phyloP scores from a whole-genome alignment of 129 eudicot species.

The Erigeron canadensis region DNA sequence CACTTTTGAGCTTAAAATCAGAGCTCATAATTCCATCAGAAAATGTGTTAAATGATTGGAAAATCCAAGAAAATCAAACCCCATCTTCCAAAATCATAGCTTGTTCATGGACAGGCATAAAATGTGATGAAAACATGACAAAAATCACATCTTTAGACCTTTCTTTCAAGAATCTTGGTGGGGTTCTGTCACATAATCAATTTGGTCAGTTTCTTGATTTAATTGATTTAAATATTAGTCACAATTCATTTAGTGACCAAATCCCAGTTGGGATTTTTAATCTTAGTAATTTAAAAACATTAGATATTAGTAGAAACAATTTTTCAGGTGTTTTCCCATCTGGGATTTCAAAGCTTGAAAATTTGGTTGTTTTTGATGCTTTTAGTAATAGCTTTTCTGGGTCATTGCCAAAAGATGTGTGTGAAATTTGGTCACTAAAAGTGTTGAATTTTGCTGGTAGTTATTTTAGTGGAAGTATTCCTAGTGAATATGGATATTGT shows the following conservation, averaged over 20 bases:
- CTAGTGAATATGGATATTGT: slow-evolving; percentile 65
- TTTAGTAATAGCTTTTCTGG: slow-evolving; percentile 96
- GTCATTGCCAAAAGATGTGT: slow-evolving; percentile 61
- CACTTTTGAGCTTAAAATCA: slow-evolving; percentile 71
- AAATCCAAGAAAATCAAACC: slow-evolving; percentile 37
- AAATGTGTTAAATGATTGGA: slow-evolving; percentile 57
- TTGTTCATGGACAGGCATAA: slow-evolving; percentile 83
- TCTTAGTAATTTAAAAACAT: slow-evolving; percentile 43
- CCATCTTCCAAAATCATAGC: slow-evolving; percentile 49
- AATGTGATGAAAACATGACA: slow-evolving; percentile 57
- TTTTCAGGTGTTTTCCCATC: slow-evolving; percentile 78
- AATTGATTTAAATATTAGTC: slow-evolving; percentile 65
- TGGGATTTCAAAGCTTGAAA: slow-evolving; percentile 56
- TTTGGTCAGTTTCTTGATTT: slow-evolving; percentile 57
- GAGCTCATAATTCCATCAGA: slow-evolving; percentile 41
- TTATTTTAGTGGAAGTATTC: slow-evolving; percentile 86
- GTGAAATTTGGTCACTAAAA: slow-evolving; percentile 48
- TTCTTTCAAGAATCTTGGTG: slow-evolving; percentile 67
- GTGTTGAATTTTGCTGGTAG: slow-evolving; percentile 91
- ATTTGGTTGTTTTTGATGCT: slow-evolving; percentile 73
- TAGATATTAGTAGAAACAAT: slow-evolving; percentile 87
- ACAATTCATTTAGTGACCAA: slow-evolving; percentile 59
- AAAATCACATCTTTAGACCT: slow-evolving; percentile 60
- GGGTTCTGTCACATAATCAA: slow-evolving; percentile 52
- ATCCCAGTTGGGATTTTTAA: slow-evolving; percentile 67